A percentile compares a stretch with the other conserved stretches of the same genome.
These are phyloP conservation scores for Wakefieldia striispora DNA, from an alignment of 768 basidiomycete genomes.

Conservation along the genomic window DNA sequence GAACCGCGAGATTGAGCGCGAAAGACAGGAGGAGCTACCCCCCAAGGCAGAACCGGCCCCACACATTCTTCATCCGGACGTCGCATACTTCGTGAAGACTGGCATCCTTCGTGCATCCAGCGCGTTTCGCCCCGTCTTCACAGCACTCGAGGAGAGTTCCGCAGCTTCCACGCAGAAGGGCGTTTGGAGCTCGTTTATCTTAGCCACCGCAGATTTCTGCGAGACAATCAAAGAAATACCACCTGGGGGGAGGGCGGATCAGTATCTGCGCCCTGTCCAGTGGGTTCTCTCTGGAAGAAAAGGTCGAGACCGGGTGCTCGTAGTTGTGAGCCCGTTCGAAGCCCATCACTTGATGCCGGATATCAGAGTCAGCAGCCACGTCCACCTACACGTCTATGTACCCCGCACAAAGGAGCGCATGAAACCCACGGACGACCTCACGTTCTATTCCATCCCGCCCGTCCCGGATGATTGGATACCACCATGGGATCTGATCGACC, in stretches of 20 bases:
- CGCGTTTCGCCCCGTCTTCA: constrained; percentile 19
- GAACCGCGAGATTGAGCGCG: constrained; percentile 5
- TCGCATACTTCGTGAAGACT: constrained; percentile 21
- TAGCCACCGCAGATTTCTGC: constrained; percentile 13
- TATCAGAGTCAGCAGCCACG: too few species aligned
- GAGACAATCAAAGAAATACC: constrained; percentile 3
- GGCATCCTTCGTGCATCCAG: constrained; percentile 21
- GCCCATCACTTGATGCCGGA: too few species aligned
- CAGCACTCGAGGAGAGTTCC: neutral
- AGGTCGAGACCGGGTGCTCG: neutral
- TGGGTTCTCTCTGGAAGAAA: constrained; percentile 18
- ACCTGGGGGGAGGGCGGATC: neutral
- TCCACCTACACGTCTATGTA: too few species aligned
- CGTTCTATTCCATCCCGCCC: too few species aligned
- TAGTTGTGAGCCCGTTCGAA: too few species aligned
- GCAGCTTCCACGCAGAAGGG: constrained; percentile 9
- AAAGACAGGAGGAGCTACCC: constrained; percentile 37
- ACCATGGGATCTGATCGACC: too few species aligned
- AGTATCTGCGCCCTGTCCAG: constrained; percentile 21
- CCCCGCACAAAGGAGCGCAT: too few species aligned
- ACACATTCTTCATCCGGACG: constrained; percentile 16
- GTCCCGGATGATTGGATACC: too few species aligned
- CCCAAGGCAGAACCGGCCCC: constrained; percentile 18
- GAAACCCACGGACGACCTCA: too few species aligned
- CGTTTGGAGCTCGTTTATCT: constrained; percentile 13